Conservation (phyloP, 2,329 filamentous ascomycete genomes). For the Chaetomiaceae sp. region DNA sequence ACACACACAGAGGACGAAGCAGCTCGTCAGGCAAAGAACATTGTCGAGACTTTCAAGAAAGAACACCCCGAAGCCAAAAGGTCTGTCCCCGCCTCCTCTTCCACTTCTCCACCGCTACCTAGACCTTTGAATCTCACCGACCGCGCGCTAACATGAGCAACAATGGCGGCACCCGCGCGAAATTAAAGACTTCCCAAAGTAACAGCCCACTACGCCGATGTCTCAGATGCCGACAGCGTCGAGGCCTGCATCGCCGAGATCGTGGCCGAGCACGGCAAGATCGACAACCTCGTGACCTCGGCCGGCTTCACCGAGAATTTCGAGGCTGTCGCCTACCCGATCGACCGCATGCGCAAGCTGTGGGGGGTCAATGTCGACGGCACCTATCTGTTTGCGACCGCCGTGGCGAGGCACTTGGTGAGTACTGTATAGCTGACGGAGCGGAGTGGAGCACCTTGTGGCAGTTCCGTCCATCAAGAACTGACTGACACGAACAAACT, state of each 20-base stretch:
- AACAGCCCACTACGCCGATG: conserved; percentile 86
- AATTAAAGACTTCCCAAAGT: conserved; percentile 69
- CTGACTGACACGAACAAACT: neutral
- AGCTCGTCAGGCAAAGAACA: conserved; percentile 65
- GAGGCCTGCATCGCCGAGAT: conserved; percentile 67
- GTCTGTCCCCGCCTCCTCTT: conserved; percentile 38
- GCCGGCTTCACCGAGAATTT: conserved; percentile 97
- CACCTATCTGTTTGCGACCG: conserved; percentile 82
- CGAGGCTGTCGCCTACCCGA: conserved; percentile 83
- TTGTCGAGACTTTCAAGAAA: conserved; percentile 70
- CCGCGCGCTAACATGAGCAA: too few relatives aligned
- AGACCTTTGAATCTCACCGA: too few relatives aligned
- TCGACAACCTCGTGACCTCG: conserved; percentile 91
- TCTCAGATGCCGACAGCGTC: conserved; percentile 75
- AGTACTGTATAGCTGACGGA: neutral
- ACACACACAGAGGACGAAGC: conserved; percentile 68
- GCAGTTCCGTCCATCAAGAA: too few relatives aligned
- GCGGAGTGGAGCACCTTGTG: too few relatives aligned
- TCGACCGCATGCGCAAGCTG: conserved; percentile 86
- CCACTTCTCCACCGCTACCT: neutral
- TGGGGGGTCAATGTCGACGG: conserved; percentile 93
- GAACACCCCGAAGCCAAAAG: conserved; percentile 72
- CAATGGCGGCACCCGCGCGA: too few relatives aligned
- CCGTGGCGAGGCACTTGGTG: conserved; percentile 73
- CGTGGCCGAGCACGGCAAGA: conserved; percentile 66